Evolutionary conservation across 2,329 filamentous ascomycete species (phyloP), one percentile per base, ranked within the genome.

Genomic region (Falciphora oryzae): DNA sequence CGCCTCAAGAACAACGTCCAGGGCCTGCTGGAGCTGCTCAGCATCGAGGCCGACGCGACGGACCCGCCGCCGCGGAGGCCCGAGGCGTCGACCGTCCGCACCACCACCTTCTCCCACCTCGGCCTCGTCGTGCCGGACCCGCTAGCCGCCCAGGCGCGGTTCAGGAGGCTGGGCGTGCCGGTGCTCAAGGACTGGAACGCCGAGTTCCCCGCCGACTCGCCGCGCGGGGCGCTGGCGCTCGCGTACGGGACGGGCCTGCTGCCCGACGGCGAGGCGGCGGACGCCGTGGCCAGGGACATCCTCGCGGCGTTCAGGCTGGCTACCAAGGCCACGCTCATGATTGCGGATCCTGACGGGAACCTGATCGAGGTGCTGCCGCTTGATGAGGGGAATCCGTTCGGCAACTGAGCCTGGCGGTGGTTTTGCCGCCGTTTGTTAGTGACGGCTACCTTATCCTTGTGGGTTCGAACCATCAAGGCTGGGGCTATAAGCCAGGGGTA

Each of bases 1-100:
- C 53, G 65, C 65, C 44, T 66, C 53, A 29, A 27, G 25, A 6
- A 65, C 61, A 53, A 57, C 50, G 14, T 61, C 59, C 6, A 35
- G 62, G 16, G 62, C 57, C 32, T 58, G 25, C 35, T 57, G 13
- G 53, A 57, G 25, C 53, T 57, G 11, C 18, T 57, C 53, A n/a
- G 25, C 53, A n/a, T 57, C 53, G 53, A 18, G 8, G 3, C 18
- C 10, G 53, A 10, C 13, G 13, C 53, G 13, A n/a, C 13, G 2
- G 25, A 57, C 53, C 53, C 53, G 6, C 53, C 11, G 53, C 53
- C 5, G 22, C 22, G 22, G 3, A 10, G 25, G 22, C 53, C 53
- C 22, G 53, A 57, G 53, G 53, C 22, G 13, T 57, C 53, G 53
- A n/a, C 18, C 10, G 25, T 8, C 22, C 53, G 53, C 22, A 18